Evolutionary conservation across 2,329 filamentous ascomycete genomes (phyloP).

Genomic region (Chrysoporthe deuterocubensis): DNA sequence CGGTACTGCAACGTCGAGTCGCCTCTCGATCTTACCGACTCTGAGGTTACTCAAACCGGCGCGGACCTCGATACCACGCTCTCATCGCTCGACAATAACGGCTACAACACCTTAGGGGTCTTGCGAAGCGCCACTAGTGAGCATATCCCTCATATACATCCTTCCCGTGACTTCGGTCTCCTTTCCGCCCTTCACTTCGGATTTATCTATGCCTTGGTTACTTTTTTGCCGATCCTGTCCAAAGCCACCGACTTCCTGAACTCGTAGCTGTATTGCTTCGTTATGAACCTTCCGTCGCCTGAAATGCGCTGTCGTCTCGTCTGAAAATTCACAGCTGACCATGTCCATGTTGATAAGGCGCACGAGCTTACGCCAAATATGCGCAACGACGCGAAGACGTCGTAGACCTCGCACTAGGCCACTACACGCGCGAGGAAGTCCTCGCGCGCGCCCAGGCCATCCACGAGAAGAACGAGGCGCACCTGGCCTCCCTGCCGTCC

Average conservation of each 20-base stretch:
- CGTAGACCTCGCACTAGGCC: conserved; percentile 39
- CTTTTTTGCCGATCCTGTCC: no score
- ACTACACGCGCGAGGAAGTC: conserved; percentile 39
- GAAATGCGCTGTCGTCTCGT: no score
- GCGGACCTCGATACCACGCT: conserved; percentile 35
- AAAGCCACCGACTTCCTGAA: no score
- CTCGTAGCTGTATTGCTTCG: background rate
- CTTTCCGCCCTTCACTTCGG: background rate
- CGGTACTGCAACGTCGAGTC: conserved; percentile 39
- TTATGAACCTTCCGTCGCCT: background rate
- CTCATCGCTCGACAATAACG: conserved; percentile 36
- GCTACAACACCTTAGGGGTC: conserved; percentile 34
- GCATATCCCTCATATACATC: conserved; percentile 24
- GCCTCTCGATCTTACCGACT: conserved; percentile 37
- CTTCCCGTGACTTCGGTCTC: background rate
- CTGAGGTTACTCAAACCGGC: conserved; percentile 34
- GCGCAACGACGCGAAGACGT: conserved; percentile 40
- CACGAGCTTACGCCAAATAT: conserved; percentile 35
- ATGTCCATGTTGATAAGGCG: background rate
- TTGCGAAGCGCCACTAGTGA: conserved; percentile 31
- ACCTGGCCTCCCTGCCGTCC: conserved; percentile 35
- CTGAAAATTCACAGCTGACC: background rate
- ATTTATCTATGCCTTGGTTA: background rate
- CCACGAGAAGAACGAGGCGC: conserved; percentile 28
- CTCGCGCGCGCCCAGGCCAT: conserved; percentile 29